Percentiles rank a stretch among this genome's conserved stretches.
Conservation (phyloP, 73 alveolate species). For the Paramecium bursaria region DNA sequence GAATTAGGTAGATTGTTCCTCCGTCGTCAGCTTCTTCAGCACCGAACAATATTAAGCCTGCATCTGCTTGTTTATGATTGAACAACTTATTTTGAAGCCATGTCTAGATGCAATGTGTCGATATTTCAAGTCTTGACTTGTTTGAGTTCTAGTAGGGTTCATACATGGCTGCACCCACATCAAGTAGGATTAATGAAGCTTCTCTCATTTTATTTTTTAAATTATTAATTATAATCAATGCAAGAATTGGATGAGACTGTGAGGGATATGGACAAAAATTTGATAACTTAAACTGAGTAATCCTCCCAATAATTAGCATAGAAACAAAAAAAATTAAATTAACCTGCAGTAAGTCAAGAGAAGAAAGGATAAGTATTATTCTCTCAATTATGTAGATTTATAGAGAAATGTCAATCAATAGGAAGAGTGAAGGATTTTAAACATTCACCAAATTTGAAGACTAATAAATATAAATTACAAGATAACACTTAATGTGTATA, state of each 20-base stretch:
- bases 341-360: constrained; percentile 13
- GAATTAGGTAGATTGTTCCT: constrained; percentile 41
- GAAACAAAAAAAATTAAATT: neutral
- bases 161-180: constrained; percentile 81
- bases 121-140: constrained; percentile 73
- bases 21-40: constrained; percentile 76
- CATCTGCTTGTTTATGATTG: constrained; percentile 74
- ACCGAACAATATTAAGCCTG: constrained; percentile 84
- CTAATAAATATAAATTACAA: neutral
- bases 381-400: neutral
- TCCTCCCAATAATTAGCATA: neutral
- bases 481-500: neutral
- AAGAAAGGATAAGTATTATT: neutral
- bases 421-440: constrained; percentile 25
- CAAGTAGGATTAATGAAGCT: constrained; percentile 82
- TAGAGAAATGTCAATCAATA: neutral
- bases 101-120: constrained; percentile 78
- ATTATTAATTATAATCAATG: too few relatives aligned
- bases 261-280: constrained; percentile 5
- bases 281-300: neutral
- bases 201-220: too few relatives aligned
- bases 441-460: neutral
- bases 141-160: constrained; percentile 27
- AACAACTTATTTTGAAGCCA: constrained; percentile 82
- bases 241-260: too few relatives aligned